Conservation (phyloP, 140 eudicot genomes). For the Flaveria floridana region DNA sequence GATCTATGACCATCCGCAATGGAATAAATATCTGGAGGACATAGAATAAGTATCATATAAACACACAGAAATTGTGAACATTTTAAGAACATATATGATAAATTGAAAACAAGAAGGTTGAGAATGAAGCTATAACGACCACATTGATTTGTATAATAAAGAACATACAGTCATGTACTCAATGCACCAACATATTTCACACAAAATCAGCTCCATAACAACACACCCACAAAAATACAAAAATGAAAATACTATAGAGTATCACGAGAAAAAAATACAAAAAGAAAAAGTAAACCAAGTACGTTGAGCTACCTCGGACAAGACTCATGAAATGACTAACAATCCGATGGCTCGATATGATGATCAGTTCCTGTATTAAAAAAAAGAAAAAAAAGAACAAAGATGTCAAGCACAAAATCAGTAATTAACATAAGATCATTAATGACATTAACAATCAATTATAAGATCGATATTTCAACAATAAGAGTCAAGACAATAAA, state of each 20-base stretch:
- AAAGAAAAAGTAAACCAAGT: conserved; percentile 24
- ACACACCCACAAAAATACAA: conserved; percentile 31
- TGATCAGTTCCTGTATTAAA: conserved; percentile 34
- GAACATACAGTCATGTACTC: conserved; percentile 21
- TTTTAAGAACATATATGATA: not conserved
- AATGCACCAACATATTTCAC: conserved; percentile 29
- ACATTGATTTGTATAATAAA: conserved; percentile 25
- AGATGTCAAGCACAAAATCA: not conserved
- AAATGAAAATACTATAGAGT: conserved; percentile 18
- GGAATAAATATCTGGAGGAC: too few species aligned
- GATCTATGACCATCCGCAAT: too few species aligned
- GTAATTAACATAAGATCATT: not conserved
- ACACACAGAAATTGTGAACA: not conserved
- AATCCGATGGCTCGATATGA: conserved; percentile 27
- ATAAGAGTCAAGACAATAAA: not conserved
- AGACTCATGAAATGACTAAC: conserved; percentile 25
- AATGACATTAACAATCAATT: not conserved
- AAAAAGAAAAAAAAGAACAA: not conserved
- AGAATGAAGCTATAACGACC: conserved; percentile 20
- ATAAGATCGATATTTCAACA: not conserved
- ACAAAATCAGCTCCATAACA: conserved; percentile 31
- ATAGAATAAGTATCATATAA: too few species aligned
- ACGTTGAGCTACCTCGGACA: conserved; percentile 23
- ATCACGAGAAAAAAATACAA: conserved; percentile 1
- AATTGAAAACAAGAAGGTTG: not conserved